Conservation (phyloP, 352 stramenopile species). For the Phytophthora pistaciae region DNA sequence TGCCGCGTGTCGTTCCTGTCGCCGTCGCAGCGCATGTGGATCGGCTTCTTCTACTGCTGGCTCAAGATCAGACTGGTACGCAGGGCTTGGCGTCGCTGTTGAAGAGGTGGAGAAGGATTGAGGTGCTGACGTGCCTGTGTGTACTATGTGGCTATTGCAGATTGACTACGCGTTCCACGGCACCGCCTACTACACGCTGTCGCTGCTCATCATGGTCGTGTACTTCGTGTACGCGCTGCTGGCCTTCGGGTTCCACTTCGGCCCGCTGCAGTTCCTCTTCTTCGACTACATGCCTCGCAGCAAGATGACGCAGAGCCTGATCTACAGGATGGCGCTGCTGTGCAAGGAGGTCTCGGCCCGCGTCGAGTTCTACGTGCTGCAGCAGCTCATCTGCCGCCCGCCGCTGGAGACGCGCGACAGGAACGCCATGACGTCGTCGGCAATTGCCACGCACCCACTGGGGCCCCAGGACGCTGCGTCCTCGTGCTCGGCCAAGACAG, state of each 20-base stretch:
- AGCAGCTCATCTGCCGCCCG: conserved; percentile 58
- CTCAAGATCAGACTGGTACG: conserved; percentile 80
- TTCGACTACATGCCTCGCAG: conserved; percentile 70
- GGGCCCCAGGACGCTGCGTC: conserved; percentile 19
- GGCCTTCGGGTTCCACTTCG: conserved; percentile 83
- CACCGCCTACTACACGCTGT: conserved; percentile 72
- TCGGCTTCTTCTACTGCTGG: conserved; percentile 76
- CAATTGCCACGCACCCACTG: conserved; percentile 32
- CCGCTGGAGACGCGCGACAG: conserved; percentile 45
- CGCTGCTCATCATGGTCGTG: conserved; percentile 69
- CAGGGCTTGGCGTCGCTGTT: conserved; percentile 10
- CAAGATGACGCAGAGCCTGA: conserved; percentile 64
- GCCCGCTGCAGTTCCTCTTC: conserved; percentile 82
- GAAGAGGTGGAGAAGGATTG: not conserved
- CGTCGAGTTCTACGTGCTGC: conserved; percentile 61
- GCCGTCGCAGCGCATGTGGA: conserved; percentile 67
- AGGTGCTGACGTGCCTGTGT: conserved; percentile 2
- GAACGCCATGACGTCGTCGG: conserved; percentile 41
- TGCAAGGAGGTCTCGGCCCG: conserved; percentile 53
- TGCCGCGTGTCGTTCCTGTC: conserved; percentile 74
- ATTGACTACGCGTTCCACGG: conserved; percentile 87
- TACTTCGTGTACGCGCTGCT: conserved; percentile 75
- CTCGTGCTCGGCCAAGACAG: conserved; percentile 3
- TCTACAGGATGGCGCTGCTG: conserved; percentile 47
- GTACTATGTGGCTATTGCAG: conserved; percentile 24